These are phyloP conservation scores for Pichia insulana DNA, from an alignment of 805 yeast species.

Conservation along the genomic window DNA sequence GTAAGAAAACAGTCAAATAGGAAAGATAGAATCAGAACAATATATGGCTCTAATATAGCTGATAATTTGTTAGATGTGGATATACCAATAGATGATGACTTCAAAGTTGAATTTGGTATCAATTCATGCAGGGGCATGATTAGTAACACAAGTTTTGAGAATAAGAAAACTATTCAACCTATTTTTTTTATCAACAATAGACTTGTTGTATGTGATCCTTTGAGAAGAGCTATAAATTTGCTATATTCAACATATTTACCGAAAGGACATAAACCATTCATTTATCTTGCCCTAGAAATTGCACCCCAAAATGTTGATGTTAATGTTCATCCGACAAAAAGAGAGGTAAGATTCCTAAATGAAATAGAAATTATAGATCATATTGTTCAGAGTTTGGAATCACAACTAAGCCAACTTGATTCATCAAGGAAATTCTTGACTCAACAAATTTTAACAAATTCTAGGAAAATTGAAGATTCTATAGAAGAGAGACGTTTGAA, in stretches of 20 bases:
- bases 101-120: slow-evolving; percentile 37
- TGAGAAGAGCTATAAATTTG: slow-evolving; percentile 57
- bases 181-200: slow-evolving; percentile 82
- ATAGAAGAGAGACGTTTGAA: slow-evolving; percentile 6
- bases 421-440: slow-evolving; percentile 60
- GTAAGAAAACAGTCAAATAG: slow-evolving; percentile 42
- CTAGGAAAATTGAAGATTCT: slow-evolving; percentile 9
- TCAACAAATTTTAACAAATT: slow-evolving; percentile 43
- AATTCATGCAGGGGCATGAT: slow-evolving; percentile 47
- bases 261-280: slow-evolving; percentile 67
- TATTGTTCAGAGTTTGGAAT: slow-evolving; percentile 43
- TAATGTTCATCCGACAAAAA: slow-evolving; percentile 91
- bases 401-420: slow-evolving; percentile 47
- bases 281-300: slow-evolving; percentile 63
- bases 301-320: slow-evolving; percentile 74
- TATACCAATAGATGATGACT: slow-evolving; percentile 24
- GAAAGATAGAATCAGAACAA: slow-evolving; percentile 61
- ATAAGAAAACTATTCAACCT: slow-evolving; percentile 57
- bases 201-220: slow-evolving; percentile 73
- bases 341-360: slow-evolving; percentile 77
- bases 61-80: slow-evolving; percentile 48
- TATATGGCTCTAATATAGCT: slow-evolving; percentile 67
- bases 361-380: slow-evolving; percentile 78
- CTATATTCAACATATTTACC: slow-evolving; percentile 64
- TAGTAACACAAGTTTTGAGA: slow-evolving; percentile 61